These are phyloP conservation scores for Pleurotus tuber-regium DNA, from an alignment of 768 basidiomycete species.

Conservation along the genomic window DNA sequence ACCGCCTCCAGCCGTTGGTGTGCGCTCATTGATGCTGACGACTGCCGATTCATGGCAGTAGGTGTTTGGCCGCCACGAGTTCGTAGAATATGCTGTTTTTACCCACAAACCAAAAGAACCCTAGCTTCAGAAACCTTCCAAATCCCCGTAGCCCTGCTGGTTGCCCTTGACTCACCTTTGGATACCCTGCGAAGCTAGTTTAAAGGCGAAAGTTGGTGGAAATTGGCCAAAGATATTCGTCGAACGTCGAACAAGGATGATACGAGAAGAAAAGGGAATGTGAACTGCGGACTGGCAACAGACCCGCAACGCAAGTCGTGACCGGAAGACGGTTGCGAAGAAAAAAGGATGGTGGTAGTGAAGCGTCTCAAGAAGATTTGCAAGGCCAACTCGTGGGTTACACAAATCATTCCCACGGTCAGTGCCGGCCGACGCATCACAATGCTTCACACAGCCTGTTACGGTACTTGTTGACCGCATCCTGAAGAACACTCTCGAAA, in stretches of 20 bases:
- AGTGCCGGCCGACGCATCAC: no score
- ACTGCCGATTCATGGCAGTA: conserved; percentile 17
- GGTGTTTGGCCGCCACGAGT: not conserved
- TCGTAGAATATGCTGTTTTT: not conserved
- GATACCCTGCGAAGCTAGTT: not conserved
- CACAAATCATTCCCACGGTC: no score
- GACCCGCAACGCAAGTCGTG: not conserved
- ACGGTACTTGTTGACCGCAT: no score
- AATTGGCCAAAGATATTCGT: not conserved
- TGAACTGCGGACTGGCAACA: conserved; percentile 12
- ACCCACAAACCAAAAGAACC: not conserved
- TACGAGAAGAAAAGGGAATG: conserved; percentile 8
- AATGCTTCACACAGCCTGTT: no score
- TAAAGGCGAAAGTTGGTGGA: not conserved
- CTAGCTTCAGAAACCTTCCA: not conserved
- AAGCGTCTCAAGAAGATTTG: no score
- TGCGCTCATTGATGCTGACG: conserved; percentile 34
- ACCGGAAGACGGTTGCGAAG: conserved; percentile 11
- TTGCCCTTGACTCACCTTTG: not conserved
- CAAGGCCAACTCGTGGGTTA: no score
- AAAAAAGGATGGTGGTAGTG: conserved; percentile 3
- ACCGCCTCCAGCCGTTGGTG: conserved; percentile 74
- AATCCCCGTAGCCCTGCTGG: not conserved
- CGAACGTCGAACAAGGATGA: not conserved
- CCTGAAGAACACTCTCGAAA: no score